Evolutionary conservation across 192 early-diverging fungal species (phyloP).

Genomic region (Glomus cerebriforme): DNA sequence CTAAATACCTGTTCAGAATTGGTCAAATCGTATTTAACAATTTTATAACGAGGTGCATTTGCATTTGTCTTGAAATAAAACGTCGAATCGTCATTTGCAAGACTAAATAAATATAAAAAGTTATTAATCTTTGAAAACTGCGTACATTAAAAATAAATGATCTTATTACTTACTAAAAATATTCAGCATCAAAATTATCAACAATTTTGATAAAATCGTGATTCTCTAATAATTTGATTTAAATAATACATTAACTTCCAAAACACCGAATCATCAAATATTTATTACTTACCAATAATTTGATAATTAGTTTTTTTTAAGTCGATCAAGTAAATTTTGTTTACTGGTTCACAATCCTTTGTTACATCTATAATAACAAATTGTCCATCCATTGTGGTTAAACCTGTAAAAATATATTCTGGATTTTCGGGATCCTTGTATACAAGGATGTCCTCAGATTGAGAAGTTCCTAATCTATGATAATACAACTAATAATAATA

Average conservation of each 20-base stretch:
- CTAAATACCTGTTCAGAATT: conserved; percentile 50
- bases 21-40: conserved; percentile 64
- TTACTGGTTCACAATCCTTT: conserved; percentile 49
- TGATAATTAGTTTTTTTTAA: conserved; percentile 35
- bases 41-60: conserved; percentile 60
- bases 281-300: conserved; percentile 13
- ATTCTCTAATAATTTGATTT: not conserved
- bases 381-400: conserved; percentile 57
- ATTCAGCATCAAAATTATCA: conserved; percentile 55
- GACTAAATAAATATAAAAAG: conserved; percentile 23
- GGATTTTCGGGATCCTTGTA: conserved; percentile 55
- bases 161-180: conserved; percentile 34
- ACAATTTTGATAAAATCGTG: conserved; percentile 51
- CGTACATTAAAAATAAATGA: not conserved
- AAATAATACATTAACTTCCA: not conserved
- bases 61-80: conserved; percentile 66
- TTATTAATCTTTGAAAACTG: not conserved
- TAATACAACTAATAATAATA: conserved; percentile 43
- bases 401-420: conserved; percentile 31
- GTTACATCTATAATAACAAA: conserved; percentile 56
- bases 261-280: not conserved
- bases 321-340: conserved; percentile 48
- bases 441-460: conserved; percentile 61
- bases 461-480: conserved; percentile 61
- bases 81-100: conserved; percentile 58